Conservation (phyloP, 2,329 filamentous ascomycete genomes). For the Curvularia lunata region DNA sequence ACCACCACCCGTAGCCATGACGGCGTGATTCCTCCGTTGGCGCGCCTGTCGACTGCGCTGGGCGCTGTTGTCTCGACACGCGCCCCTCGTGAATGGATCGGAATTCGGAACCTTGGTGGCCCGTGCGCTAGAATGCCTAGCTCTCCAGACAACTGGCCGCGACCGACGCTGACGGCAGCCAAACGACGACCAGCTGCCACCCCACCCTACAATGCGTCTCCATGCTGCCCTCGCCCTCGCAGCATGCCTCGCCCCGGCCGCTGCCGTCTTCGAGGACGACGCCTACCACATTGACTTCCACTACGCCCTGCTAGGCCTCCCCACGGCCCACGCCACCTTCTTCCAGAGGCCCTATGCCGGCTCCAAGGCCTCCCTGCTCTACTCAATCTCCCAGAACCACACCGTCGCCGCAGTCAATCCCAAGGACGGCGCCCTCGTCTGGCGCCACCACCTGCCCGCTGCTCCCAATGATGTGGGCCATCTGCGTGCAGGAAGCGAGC, state of each 20-base stretch:
- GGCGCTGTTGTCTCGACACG: too few relatives aligned
- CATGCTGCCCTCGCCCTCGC: slow-evolving; percentile 45
- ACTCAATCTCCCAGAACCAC: slow-evolving; percentile 84
- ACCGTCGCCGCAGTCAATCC: slow-evolving; percentile 90
- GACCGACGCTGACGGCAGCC: slow-evolving; percentile 3
- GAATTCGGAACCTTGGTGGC: slow-evolving; percentile 6
- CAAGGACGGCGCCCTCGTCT: slow-evolving; percentile 80
- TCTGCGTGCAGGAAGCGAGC: slow-evolving; percentile 76
- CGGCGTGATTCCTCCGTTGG: too few relatives aligned
- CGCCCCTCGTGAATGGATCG: not conserved
- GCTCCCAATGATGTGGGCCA: slow-evolving; percentile 47
- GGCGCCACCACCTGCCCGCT: slow-evolving; percentile 77
- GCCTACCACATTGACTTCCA: slow-evolving; percentile 93
- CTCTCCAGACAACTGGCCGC: not conserved
- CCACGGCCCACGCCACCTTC: slow-evolving; percentile 84
- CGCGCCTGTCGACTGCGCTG: too few relatives aligned
- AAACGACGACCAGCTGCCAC: slow-evolving; percentile 14
- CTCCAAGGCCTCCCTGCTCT: slow-evolving; percentile 87
- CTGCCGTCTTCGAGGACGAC: slow-evolving; percentile 86
- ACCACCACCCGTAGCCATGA: not conserved
- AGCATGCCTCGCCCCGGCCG: slow-evolving; percentile 58
- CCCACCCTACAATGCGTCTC: slow-evolving; percentile 45
- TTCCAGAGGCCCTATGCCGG: slow-evolving; percentile 85
- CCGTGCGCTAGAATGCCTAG: not conserved
- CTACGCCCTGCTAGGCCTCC: slow-evolving; percentile 83